These are phyloP conservation scores for Syzygium aromaticum DNA, from an alignment of 345 rosid species.

Conservation along the genomic window DNA sequence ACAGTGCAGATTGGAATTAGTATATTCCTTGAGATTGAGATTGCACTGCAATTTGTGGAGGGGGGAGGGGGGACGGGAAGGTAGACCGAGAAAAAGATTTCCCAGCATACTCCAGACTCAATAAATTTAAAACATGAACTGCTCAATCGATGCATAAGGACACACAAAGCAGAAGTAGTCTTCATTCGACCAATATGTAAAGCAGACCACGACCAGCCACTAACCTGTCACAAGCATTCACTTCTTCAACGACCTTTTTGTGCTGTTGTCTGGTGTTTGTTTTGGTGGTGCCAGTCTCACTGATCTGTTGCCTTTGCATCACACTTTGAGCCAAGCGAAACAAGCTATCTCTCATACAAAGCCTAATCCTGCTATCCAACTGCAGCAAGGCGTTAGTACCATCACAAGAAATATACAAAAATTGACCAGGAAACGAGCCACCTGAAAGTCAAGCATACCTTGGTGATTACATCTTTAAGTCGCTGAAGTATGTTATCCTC, in stretches of 20 bases:
- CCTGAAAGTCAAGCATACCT: conserved; percentile 37
- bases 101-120: not conserved
- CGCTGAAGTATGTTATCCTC: conserved; percentile 46
- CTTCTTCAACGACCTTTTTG: conserved; percentile 27
- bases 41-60: not conserved
- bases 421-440: conserved; percentile 4
- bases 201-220: not conserved
- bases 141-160: not conserved
- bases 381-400: conserved; percentile 22
- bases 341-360: conserved; percentile 90
- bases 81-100: not conserved
- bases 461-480: conserved; percentile 63
- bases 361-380: conserved; percentile 69
- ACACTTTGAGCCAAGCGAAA: conserved; percentile 90
- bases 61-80: not conserved
- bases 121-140: not conserved
- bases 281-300: conserved; percentile 42
- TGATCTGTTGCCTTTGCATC: conserved; percentile 50
- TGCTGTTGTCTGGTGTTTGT: conserved; percentile 41
- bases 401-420: conserved; percentile 1
- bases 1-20: not conserved
- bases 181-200: not conserved
- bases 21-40: not conserved
- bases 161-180: not conserved
- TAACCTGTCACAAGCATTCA: conserved; percentile 8